Evolutionary conservation across 176 grass and related monocot species (phyloP).

Genomic region (Canna indica): DNA sequence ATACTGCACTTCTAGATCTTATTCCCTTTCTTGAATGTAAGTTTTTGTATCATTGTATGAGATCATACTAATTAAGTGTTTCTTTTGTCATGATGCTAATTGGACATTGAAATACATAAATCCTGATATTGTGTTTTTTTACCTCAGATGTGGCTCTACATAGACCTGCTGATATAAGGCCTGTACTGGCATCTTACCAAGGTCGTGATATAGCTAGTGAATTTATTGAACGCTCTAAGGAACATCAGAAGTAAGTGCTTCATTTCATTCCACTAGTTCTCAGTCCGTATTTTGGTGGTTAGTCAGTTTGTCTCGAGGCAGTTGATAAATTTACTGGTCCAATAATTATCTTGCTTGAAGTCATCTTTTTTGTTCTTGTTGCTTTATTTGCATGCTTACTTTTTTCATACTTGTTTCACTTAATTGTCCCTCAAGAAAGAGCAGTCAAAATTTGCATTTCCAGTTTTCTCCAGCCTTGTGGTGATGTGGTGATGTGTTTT

Average conservation of each 20-base stretch:
- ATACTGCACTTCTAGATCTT: conserved; percentile 82
- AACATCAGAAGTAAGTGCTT: conserved; percentile 50
- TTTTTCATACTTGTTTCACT: too few relatives aligned
- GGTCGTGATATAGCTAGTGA: conserved; percentile 63
- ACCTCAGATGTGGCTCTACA: conserved; percentile 53
- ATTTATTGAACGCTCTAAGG: conserved; percentile 72
- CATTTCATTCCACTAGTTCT: background rate
- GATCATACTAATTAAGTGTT: background rate
- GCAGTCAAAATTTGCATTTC: too few relatives aligned
- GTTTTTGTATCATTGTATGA: conserved; percentile 2
- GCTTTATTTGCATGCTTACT: too few relatives aligned
- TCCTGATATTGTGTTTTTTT: background rate
- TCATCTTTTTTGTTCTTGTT: too few relatives aligned
- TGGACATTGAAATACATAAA: background rate
- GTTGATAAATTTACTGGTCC: background rate
- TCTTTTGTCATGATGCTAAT: background rate
- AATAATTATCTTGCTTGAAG: background rate
- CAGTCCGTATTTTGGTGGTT: background rate
- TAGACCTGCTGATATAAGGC: conserved; percentile 64
- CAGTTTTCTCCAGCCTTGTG: background rate
- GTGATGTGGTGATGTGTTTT: background rate
- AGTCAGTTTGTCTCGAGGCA: background rate
- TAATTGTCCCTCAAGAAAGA: too few relatives aligned
- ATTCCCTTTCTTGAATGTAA: conserved; percentile 99
- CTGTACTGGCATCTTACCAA: conserved; percentile 67